A percentile compares a stretch with the other conserved stretches of the same genome.
These are phyloP conservation scores for Millerozyma miso DNA, from an alignment of 805 yeast genomes.

Conservation along the genomic window DNA sequence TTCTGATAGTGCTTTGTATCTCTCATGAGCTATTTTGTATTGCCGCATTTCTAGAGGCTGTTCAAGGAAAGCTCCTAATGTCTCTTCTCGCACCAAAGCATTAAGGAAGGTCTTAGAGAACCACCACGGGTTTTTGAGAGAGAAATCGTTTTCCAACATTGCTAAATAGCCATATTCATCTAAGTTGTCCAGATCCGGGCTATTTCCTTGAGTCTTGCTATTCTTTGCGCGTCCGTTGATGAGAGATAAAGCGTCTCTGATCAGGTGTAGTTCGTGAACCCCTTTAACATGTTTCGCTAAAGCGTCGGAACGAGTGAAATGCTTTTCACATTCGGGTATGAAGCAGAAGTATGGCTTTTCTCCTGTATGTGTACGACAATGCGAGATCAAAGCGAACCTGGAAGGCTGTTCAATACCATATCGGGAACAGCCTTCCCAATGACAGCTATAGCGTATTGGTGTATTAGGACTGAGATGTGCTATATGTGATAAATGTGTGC, in stretches of 20 bases:
- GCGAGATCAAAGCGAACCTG: slow-evolving; percentile 56
- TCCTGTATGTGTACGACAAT: slow-evolving; percentile 62
- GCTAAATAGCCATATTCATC: slow-evolving; percentile 25
- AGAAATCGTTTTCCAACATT: slow-evolving; percentile 30
- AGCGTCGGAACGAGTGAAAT: slow-evolving; percentile 58
- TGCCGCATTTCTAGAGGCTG: slow-evolving; percentile 32
- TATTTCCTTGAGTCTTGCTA: slow-evolving; percentile 22
- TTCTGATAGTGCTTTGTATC: slow-evolving; percentile 24
- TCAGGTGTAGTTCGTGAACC: slow-evolving; percentile 50
- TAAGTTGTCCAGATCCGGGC: slow-evolving; percentile 19
- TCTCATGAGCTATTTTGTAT: slow-evolving; percentile 26
- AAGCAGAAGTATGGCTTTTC: slow-evolving; percentile 64
- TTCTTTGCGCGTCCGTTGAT: slow-evolving; percentile 27
- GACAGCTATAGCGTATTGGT: slow-evolving; percentile 45
- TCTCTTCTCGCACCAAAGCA: slow-evolving; percentile 15
- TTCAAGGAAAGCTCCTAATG: slow-evolving; percentile 13
- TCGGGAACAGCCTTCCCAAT: slow-evolving; percentile 58
- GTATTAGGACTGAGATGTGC: slow-evolving; percentile 15
- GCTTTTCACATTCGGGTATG: slow-evolving; percentile 61
- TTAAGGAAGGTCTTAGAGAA: slow-evolving; percentile 25
- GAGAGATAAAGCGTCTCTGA: slow-evolving; percentile 28
- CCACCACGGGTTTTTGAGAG: slow-evolving; percentile 42
- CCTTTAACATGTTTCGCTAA: slow-evolving; percentile 60
- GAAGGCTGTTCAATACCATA: slow-evolving; percentile 50
- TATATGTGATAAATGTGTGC: slow-evolving; percentile 23